phyloP scores from a whole-genome alignment of 2,329 filamentous ascomycete species.

The Teratosphaeria epicoccoides region DNA sequence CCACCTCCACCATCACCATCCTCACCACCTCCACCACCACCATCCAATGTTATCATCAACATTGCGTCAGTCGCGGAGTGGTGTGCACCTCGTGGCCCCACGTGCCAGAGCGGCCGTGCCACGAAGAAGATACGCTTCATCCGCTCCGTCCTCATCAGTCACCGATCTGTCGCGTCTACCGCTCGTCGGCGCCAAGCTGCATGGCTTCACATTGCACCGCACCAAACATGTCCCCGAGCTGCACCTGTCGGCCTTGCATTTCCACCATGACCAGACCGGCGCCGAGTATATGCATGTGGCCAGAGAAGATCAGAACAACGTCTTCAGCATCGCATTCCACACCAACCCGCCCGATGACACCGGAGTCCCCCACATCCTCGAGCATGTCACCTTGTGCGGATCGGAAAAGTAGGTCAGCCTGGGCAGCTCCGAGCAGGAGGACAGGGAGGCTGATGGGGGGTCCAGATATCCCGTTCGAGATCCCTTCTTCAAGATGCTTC shows the following conservation, averaged over 20 bases:
- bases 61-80: slow-evolving; percentile 13
- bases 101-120: slow-evolving; percentile 6
- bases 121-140: slow-evolving; percentile 39
- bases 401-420: slow-evolving; percentile 62
- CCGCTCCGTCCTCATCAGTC: too few relatives aligned
- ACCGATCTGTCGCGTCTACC: slow-evolving; percentile 68
- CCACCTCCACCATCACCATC: too few relatives aligned
- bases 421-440: not conserved
- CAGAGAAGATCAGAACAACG: slow-evolving; percentile 94
- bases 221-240: slow-evolving; percentile 90
- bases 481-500: slow-evolving; percentile 99
- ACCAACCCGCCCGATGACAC: slow-evolving; percentile 96
- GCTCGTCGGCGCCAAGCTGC: slow-evolving; percentile 69
- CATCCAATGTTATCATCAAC: slow-evolving; percentile 17
- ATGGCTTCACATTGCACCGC: slow-evolving; percentile 85
- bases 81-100: slow-evolving; percentile 14
- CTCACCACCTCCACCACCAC: too few relatives aligned
- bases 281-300: slow-evolving; percentile 95
- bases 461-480: slow-evolving; percentile 87
- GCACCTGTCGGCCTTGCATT: slow-evolving; percentile 78
- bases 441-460: slow-evolving; percentile 4
- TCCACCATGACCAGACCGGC: slow-evolving; percentile 89
- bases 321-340: slow-evolving; percentile 98
- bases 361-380: slow-evolving; percentile 89
- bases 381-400: slow-evolving; percentile 93